phyloP scores from a whole-genome alignment of 345 rosid genomes.

The Gossypium arboreum region DNA sequence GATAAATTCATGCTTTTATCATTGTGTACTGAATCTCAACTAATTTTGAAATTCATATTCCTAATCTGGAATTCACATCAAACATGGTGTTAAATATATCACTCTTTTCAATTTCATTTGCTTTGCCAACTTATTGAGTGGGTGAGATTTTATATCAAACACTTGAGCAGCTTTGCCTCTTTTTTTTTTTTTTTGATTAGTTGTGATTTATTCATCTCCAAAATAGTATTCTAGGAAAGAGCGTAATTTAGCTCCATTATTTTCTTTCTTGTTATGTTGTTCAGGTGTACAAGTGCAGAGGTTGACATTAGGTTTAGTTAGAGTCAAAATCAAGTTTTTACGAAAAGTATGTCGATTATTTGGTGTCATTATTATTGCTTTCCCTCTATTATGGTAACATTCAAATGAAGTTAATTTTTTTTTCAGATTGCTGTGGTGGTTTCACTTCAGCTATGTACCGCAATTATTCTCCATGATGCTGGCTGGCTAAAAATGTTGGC shows the following conservation, averaged over 20 bases:
- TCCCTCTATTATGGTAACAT: not conserved
- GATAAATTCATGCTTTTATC: no score
- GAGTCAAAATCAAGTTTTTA: not conserved
- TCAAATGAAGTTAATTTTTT: not conserved
- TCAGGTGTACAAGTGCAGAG: not conserved
- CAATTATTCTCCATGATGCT: slow-evolving; percentile 51
- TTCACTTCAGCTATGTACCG: slow-evolving; percentile 61
- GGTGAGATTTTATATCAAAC: not conserved
- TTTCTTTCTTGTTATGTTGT: not conserved
- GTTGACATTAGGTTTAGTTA: slow-evolving; percentile 5
- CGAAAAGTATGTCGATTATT: not conserved
- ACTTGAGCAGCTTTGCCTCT: not conserved
- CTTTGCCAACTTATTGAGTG: not conserved
- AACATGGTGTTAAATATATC: no score
- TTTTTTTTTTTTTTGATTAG: not conserved
- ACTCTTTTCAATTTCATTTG: not conserved
- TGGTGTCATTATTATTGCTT: not conserved
- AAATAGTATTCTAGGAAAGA: not conserved
- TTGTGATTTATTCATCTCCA: not conserved
- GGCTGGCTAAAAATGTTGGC: slow-evolving; percentile 70
- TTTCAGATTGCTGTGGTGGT: slow-evolving; percentile 64
- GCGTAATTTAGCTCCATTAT: not conserved
- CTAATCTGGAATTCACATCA: no score
- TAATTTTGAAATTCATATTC: no score
- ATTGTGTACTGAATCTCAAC: no score